Base-by-base conservation (phyloP, 495 filamentous ascomycete species). In the Annulohypoxylon maeteangense region DNA sequence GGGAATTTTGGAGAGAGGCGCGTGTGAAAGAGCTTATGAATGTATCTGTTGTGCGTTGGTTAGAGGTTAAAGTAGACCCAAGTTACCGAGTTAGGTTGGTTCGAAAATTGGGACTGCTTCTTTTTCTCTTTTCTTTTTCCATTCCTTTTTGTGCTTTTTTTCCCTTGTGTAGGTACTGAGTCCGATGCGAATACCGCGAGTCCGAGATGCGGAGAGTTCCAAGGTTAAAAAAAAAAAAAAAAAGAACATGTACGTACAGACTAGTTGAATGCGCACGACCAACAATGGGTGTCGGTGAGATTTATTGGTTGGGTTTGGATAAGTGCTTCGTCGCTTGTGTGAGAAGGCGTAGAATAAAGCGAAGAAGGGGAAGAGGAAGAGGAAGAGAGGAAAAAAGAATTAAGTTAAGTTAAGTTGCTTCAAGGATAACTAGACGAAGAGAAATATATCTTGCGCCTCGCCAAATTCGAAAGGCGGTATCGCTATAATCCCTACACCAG, bases 21-120 rank as follows among this genome's bases (percentile, higher is more conserved):
- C 51, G 65, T 57, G 51, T 61, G 50, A 59, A 73, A 66, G 42
- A 36, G 54, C 40, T 60, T 68, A 18, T 22, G 20, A 32, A 59
- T 70, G 70, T 68, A 63, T 73, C 71, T 67, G 67, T 75, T 47
- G 75, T 65, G 64, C 66, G 75, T 71, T 76, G 75, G 70, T 72
- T 57, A 62, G 47, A n/a, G 16, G 8, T 38, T 38, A 36, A 7
- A 56, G 16, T 18, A 18, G 56, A n/a, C 12, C 36, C 36, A 40
- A 14, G 36, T 40, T 40, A 45, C 14, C 38, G 31, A 60, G 50
- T 58, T 25, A 10, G 65, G 25, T 60, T 60, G 31, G 55, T 27
- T 55, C 22, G 16, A 54, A 57, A 42, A 20, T 45, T 20, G 42
- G 10, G 31, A n/a, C 29, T 42, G 69, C 64, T 61, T 68, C 38